phyloP scores from a whole-genome alignment of 2,329 filamentous ascomycete species.

The Penicillium sp. region DNA sequence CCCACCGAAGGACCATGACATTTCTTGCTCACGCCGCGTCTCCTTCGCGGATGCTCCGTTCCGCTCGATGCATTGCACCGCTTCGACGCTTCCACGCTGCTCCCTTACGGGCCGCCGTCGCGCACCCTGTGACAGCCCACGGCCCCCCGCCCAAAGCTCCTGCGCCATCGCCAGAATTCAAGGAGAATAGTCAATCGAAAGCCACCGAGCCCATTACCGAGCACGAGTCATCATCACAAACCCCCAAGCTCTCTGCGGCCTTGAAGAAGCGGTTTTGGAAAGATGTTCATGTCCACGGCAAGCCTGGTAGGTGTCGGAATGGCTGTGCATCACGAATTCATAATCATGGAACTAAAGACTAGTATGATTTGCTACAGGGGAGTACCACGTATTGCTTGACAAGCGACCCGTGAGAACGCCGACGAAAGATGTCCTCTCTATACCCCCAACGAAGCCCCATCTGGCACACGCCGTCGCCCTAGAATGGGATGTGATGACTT shows the following conservation, averaged over 20 bases:
- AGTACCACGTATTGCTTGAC: constrained; percentile 71
- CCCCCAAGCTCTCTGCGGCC: constrained; percentile 34
- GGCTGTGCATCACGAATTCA: neutral
- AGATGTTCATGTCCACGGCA: constrained; percentile 68
- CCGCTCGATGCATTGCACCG: constrained; percentile 15
- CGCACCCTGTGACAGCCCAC: constrained; percentile 57
- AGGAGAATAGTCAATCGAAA: constrained; percentile 46
- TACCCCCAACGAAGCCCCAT: constrained; percentile 73
- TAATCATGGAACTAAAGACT: neutral
- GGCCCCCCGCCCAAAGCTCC: constrained; percentile 61
- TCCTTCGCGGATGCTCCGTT: constrained; percentile 19
- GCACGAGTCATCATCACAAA: constrained; percentile 27
- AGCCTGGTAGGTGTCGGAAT: constrained; percentile 52
- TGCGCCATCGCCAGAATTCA: constrained; percentile 48
- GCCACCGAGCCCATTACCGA: constrained; percentile 27
- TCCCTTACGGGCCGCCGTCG: constrained; percentile 48
- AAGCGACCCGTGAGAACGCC: constrained; percentile 73
- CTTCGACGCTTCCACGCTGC: constrained; percentile 37
- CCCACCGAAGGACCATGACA: constrained; percentile 18
- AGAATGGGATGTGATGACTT: constrained; percentile 86
- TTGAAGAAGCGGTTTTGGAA: constrained; percentile 83
- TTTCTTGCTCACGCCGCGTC: constrained; percentile 23
- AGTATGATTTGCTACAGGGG: no score
- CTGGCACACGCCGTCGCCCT: constrained; percentile 82
- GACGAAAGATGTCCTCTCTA: constrained; percentile 65